Base-by-base conservation (phyloP, 2,329 filamentous ascomycete species). In the Cercospora citrullina region DNA sequence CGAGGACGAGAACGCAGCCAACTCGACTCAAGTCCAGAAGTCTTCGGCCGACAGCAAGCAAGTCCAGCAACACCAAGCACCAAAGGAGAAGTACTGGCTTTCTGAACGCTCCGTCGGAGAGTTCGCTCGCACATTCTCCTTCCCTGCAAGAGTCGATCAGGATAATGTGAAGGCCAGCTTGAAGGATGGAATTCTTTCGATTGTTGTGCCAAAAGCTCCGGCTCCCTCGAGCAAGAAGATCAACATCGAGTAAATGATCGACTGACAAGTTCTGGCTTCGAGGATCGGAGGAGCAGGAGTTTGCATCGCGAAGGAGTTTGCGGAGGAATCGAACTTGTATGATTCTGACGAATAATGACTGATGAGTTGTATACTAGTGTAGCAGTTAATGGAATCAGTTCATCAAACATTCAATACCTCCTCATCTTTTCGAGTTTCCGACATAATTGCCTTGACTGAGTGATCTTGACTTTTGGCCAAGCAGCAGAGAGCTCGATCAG, bases 81-180 rank as follows among this genome's bases (percentile, higher is more conserved):
- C 48, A 55, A 63, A 71, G 58, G 70, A 69, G 58, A 89, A 87
- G 80, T 94, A 89, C 84, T 94, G 91, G 91, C 82, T 87, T 64
- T 83, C 80, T 63, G 87, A 89, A 77, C 85, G 87, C 72, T 83
- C 82, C 0, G 80, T 87, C 12, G 87, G 87, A 71, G 83, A 86
- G 64, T 89, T 89, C 79, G 82, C 85, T 68, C 84, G 87, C 73
- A 82, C 81, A 59, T 89, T 89, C 78, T 81, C 79, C 67, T 89
- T 89, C 81, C 86, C 87, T 1, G 78, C 79, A 2, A 80, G 83
- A 33, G 84, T 89, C 61, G 83, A 88, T 71, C 86, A 88, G 74
- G 86, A 89, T 33, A 80, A 78, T n/a, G 87, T 89, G 72, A 87
- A 84, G 79, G 87, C 87, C 21, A 85, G 79, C 63, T 75, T 89